Conservation (phyloP, 768 basidiomycete species). For the Lactarius trivialis region DNA sequence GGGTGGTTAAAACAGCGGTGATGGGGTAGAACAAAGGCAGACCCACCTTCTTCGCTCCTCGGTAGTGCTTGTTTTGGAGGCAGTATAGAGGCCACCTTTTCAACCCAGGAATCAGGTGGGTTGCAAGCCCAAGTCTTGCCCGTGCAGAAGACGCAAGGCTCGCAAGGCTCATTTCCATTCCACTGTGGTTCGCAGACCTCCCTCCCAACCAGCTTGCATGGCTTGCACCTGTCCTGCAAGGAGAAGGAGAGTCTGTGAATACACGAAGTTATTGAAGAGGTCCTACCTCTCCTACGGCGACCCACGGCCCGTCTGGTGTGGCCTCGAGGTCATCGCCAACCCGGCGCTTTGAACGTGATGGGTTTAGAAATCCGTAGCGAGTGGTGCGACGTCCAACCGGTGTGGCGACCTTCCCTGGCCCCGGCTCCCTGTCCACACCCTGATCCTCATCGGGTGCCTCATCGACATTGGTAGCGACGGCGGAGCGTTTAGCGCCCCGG, state of each 20-base stretch:
- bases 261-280: not conserved
- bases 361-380: no score
- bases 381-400: no score
- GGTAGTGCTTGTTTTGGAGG: not conserved
- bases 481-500: not conserved
- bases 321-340: not conserved
- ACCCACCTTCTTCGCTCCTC: not conserved
- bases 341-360: not conserved
- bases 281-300: not conserved
- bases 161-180: not conserved
- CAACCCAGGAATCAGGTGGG: not conserved
- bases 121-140: not conserved
- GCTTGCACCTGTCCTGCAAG: not conserved
- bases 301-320: not conserved
- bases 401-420: not conserved
- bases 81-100: not conserved
- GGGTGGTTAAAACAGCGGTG: not conserved
- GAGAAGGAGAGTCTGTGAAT: not conserved
- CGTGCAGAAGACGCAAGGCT: not conserved
- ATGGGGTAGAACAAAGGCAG: not conserved
- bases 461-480: no score
- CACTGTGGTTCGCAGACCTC: not conserved
- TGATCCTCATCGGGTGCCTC: not conserved
- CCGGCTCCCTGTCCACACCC: not conserved
- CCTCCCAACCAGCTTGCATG: not conserved